Evolutionary conservation across 352 stramenopile species (phyloP), one percentile per base, ranked within the genome.

Genomic region (Lagenidium sp.): DNA sequence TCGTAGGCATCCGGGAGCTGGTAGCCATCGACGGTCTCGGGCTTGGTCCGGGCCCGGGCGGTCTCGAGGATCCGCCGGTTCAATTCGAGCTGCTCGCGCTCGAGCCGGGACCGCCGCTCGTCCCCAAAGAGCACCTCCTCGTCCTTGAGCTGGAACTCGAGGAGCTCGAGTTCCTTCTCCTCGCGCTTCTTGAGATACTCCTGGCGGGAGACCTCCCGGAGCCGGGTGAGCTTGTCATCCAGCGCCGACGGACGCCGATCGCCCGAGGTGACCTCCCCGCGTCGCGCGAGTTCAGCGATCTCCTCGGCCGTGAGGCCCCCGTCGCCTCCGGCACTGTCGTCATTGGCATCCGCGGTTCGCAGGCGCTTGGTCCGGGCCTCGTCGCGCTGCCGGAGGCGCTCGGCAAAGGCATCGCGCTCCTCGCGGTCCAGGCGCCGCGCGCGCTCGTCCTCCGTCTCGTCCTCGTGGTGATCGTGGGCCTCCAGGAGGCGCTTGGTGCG

Each of bases 151-250:
- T 85, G 64, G 38, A 64, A 65, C 44, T 98, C 73, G 39, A 99
- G 67, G 37, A 99, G 66, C 49, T 89, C 77, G 38, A 99, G 65
- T 65, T 99, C 92, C 53, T 98, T 96, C 59, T 99, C 93, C 53
- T 98, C 94, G 36, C 96, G 82, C 72, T 98, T 98, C 53, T 98
- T 95, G 18, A 99, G 63, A 53, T 99, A 99, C 32, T 95, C 84
- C 40, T 97, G 88, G 28, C 97, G 72, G 36, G 84, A 97, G 23
- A 98, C 58, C 38, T 97, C 78, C 2, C 96, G 66, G 31, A 99
- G 57, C 30, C 79, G 59, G 15, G 66, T 47, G 16, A 95, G 45
- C 53, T 87, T 75, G 4, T 89, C 63, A 21, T 65, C 66, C 4
- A 75, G 42, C 4, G 64, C 57, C 1, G 37, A 52, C 40, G 53